Evolutionary conservation across 768 basidiomycete genomes (phyloP), one percentile per base, ranked within the genome.

Genomic region (Russula vinacea): DNA sequence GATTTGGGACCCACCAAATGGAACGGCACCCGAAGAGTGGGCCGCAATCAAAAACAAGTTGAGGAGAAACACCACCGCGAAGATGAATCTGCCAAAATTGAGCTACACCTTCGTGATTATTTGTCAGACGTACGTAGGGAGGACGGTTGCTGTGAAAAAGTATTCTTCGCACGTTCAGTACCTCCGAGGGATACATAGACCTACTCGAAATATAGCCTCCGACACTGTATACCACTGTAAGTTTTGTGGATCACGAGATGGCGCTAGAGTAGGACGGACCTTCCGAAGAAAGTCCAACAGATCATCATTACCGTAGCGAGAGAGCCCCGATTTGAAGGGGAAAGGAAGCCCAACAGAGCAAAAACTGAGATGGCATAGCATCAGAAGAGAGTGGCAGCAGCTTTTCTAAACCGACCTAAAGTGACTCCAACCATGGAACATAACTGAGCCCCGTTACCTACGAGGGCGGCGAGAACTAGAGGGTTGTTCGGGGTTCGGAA

Each of bases 251-350:
- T 24, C 19, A 29, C 32, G 22, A 51, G 54, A n/a, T n/a, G 52
- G 53, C 3, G 5, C 50, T n/a, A 61, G 55, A 32, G 17, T 17
- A 24, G 60, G 29, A 70, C 82, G 68, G 69, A 86, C 92, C 88
- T 79, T 74, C 94, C 93, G 71, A 98, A 98, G 69, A 97, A 78
- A 3, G 94, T 90, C 92, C 94, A 98, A 73, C 86, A 92, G 16
- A 98, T 83, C 80, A 97, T 85, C 86, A 97, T 90, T 51, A 94
- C 89, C 3, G 94, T 97, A 1, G 92, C 92, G 11, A 98, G 84
- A 3, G 93, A 89, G 29, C 96, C 96, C 24, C 96, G 88, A 71
- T 97, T 98, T 17, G 94, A 94, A 9, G 96, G 96, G 0, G 92
- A 95, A 32, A 98, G 81, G 79, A 98, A 96, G 6, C 95, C 95